phyloP scores from a whole-genome alignment of 163 green algal genomes.

The Coccomyxa subellipsoidea region DNA sequence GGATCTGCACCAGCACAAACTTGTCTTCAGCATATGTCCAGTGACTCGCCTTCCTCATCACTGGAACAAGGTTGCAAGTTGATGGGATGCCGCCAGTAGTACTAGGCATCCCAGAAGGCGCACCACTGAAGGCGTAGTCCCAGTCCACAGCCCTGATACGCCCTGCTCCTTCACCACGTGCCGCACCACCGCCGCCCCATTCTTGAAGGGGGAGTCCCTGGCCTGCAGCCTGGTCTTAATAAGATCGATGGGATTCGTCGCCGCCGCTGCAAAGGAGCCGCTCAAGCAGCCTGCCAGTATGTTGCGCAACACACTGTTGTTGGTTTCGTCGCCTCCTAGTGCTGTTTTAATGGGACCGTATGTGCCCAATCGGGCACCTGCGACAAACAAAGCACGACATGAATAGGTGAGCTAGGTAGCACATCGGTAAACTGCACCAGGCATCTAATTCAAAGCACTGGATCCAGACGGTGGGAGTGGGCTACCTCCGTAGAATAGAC shows the following conservation, averaged over 20 bases:
- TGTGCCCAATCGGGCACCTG: slow-evolving; percentile 69
- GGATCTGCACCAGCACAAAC: slow-evolving; percentile 51
- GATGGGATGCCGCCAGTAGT: too few species aligned
- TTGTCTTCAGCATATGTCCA: too few species aligned
- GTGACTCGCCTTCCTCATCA: too few species aligned
- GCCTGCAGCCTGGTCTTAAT: slow-evolving; percentile 58
- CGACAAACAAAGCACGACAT: neutral
- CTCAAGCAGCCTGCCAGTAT: slow-evolving; percentile 66
- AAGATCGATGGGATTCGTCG: slow-evolving; percentile 85
- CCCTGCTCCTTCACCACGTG: slow-evolving; percentile 56
- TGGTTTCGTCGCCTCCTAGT: slow-evolving; percentile 25
- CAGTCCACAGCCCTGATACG: slow-evolving; percentile 74
- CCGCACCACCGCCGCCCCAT: slow-evolving; percentile 38
- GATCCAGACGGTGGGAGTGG: neutral
- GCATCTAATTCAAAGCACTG: neutral
- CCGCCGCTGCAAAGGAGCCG: slow-evolving; percentile 65
- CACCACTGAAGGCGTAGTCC: slow-evolving; percentile 74
- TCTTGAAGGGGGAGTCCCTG: slow-evolving; percentile 15
- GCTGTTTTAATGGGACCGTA: slow-evolving; percentile 74
- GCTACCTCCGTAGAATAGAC: slow-evolving; percentile 75
- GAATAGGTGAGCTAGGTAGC: too few species aligned
- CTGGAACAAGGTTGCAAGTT: too few species aligned
- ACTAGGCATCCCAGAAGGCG: too few species aligned
- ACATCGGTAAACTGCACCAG: too few species aligned
- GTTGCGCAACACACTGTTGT: slow-evolving; percentile 49